Conservation (phyloP, 2,329 filamentous ascomycete genomes). For the Botrytis fragariae region DNA sequence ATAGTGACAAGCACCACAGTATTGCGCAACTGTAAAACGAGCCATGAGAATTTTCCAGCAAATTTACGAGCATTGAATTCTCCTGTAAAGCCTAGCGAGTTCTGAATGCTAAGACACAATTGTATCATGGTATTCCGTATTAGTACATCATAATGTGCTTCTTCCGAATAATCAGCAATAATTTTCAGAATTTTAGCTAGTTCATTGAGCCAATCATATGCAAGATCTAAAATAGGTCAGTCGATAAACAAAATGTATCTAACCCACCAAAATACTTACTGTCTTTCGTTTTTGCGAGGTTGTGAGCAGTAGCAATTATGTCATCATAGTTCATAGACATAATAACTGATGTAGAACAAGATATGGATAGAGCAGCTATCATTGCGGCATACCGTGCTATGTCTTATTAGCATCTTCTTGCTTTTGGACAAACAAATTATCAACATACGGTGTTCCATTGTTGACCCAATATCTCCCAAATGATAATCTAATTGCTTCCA, state of each 20-base stretch:
- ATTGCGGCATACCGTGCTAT: constrained; percentile 55
- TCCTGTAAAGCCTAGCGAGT: constrained; percentile 71
- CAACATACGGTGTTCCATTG: constrained; percentile 50
- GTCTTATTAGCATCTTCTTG: constrained; percentile 27
- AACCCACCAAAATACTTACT: constrained; percentile 27
- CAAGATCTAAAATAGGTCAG: constrained; percentile 49
- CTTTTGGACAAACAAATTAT: neutral
- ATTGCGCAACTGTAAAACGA: constrained; percentile 72
- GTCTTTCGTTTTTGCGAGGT: constrained; percentile 29
- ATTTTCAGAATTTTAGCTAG: constrained; percentile 68
- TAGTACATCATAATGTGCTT: constrained; percentile 68
- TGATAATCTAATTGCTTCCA: constrained; percentile 57
- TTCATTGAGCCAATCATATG: constrained; percentile 62
- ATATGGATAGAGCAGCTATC: constrained; percentile 58
- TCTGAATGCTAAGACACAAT: constrained; percentile 74
- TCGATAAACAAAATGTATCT: neutral
- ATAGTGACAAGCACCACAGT: constrained; percentile 64
- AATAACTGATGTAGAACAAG: constrained; percentile 49
- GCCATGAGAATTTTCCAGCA: constrained; percentile 70
- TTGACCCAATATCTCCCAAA: constrained; percentile 48
- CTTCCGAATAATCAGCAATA: constrained; percentile 78
- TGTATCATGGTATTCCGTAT: constrained; percentile 72
- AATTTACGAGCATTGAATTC: constrained; percentile 61
- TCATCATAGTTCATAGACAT: constrained; percentile 61
- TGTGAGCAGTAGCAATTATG: constrained; percentile 61